Evolutionary conservation across 139 green algal genomes (phyloP).

Genomic region (Mesotaenium endlicherianum): DNA sequence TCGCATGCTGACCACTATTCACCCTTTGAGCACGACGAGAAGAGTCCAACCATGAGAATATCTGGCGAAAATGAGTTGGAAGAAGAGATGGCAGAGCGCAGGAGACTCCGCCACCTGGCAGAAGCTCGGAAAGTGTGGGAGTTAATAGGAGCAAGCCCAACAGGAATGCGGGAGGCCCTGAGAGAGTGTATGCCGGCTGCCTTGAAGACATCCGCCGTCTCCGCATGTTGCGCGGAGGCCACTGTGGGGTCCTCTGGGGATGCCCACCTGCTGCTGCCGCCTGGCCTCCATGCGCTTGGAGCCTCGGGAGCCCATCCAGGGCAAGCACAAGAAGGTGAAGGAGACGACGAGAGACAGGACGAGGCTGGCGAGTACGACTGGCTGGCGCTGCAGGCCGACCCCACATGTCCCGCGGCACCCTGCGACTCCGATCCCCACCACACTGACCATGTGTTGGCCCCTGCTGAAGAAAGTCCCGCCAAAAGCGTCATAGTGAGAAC

Average conservation of each 20-base stretch:
- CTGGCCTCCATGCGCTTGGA: background rate
- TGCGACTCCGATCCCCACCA: background rate
- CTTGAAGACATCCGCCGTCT: too few species aligned
- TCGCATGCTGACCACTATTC: background rate
- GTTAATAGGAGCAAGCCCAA: background rate
- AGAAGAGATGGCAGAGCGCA: background rate
- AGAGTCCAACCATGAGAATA: background rate
- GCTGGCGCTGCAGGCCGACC: background rate
- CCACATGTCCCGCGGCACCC: background rate
- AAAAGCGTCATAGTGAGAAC: background rate
- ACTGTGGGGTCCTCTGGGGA: background rate
- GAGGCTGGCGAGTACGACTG: background rate
- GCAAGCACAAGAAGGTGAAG: background rate
- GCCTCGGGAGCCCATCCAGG: background rate
- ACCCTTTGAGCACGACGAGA: background rate
- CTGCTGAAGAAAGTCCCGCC: background rate
- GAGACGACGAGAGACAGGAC: background rate
- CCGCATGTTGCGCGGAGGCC: background rate
- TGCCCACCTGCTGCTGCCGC: background rate
- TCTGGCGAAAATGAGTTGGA: too few species aligned
- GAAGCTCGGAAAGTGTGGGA: constrained; percentile 10
- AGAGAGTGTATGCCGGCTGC: constrained; percentile 7
- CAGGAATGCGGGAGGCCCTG: constrained; percentile 6
- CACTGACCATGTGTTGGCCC: background rate
- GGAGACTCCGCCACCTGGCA: background rate